Percentiles rank a stretch among this genome's conserved stretches.
Conservation (phyloP, 163 green algal genomes). For the Scenedesmus sp. region DNA sequence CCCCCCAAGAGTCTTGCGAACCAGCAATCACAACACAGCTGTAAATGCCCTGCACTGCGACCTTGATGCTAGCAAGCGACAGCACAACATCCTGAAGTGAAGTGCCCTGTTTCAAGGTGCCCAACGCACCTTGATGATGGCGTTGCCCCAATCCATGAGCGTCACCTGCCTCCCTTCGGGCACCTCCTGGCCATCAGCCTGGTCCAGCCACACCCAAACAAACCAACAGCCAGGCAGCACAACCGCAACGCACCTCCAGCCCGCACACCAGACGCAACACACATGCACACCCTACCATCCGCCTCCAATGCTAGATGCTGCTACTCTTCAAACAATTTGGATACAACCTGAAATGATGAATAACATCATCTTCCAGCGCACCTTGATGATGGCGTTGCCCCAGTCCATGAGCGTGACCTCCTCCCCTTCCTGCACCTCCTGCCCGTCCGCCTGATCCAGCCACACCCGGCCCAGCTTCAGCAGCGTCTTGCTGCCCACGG, state of each 20-base stretch:
- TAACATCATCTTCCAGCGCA: constrained; percentile 46
- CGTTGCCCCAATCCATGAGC: constrained; percentile 99
- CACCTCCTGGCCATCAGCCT: constrained; percentile 85
- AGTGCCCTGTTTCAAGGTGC: too few species aligned
- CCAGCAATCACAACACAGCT: neutral
- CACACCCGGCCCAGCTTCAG: constrained; percentile 63
- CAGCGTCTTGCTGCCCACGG: constrained; percentile 83
- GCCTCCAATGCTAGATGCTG: too few species aligned
- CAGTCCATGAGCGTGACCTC: constrained; percentile 99
- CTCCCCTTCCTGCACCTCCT: constrained; percentile 80
- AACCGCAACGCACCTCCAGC: too few species aligned
- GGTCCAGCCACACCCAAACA: constrained; percentile 73
- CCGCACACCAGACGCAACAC: too few species aligned
- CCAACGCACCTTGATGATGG: constrained; percentile 74
- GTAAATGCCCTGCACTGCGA: too few species aligned
- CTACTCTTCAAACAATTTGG: too few species aligned
- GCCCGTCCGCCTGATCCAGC: constrained; percentile 87
- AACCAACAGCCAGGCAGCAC: too few species aligned
- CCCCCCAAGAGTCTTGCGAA: neutral
- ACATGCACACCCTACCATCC: too few species aligned
- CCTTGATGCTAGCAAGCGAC: too few species aligned
- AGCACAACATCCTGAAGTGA: too few species aligned
- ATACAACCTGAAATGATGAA: neutral
- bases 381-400: constrained; percentile 93
- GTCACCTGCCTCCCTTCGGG: constrained; percentile 94